Base-by-base conservation (phyloP, 495 filamentous ascomycete genomes). In the Hypoxylon perforatum region DNA sequence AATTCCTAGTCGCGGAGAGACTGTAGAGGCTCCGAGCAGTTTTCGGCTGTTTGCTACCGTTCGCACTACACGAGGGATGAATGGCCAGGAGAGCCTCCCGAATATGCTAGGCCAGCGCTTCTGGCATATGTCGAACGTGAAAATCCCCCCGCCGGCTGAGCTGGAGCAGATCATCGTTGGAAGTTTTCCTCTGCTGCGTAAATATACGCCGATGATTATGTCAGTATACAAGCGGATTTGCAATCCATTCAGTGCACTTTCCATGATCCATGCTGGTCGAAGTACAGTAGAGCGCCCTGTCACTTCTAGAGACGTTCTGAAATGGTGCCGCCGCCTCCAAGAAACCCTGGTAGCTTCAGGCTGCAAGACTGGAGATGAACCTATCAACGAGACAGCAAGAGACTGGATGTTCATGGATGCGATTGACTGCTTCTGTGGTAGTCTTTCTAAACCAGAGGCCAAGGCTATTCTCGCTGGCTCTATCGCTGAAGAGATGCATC, bases 31-130 rank as follows among this genome's bases (percentile, higher is more conserved):
- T 55, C 84, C 91, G 0, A 84, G 85, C 30, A 93, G 92, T 0
- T 99, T 98, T 72, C 88, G 88, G 46, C 88, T 99, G 21, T 91
- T 99, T 67, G 93, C 94, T 1, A 97, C 93, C 0, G 90, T 97
- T 73, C 88, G 94, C 46, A 93, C 89, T 10, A 87, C 87, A 1
- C 80, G 88, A 50, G 92, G 91, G 51, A 85, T 87, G 60, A 84
- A 84, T 51, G 92, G 92, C 10, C 84, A 88, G 55, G 90, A 93
- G 70, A 85, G 76, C 48, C 69, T 84, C 23, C 84, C 84, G 11
- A 79, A 69, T 51, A 59, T 86, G n/a, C 85, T 98, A 33, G 94
- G 95, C 19, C 82, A 87, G 64, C 86, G 93, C 50, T 83, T 97
- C 45, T 99, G 95, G 96, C 82, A 89, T 44, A 81, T 85, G 47